Percentiles rank a stretch among this genome's conserved stretches.
phyloP scores from a whole-genome alignment of 2,329 filamentous ascomycete species.

The Ceratocystis lukuohia region DNA sequence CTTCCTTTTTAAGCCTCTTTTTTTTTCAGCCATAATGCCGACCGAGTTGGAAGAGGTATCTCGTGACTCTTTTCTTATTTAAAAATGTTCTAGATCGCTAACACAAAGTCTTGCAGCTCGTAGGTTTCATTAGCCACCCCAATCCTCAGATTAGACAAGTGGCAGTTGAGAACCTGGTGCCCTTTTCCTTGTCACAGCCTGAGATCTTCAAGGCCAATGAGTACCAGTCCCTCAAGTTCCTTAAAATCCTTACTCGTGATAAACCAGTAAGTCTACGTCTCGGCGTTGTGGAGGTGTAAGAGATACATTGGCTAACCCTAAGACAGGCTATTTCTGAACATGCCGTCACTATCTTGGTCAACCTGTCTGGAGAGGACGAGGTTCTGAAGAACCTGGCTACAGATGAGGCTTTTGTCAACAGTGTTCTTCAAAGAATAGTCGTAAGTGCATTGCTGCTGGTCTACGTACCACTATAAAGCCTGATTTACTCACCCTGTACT shows the following conservation, averaged over 20 bases:
- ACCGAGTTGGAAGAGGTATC: conserved; percentile 63
- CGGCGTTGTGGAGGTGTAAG: no score
- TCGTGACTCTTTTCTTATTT: neutral
- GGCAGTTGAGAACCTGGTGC: conserved; percentile 74
- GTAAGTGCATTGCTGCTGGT: conserved; percentile 34
- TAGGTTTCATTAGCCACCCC: conserved; percentile 84
- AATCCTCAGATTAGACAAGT: conserved; percentile 82
- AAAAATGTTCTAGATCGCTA: conserved; percentile 6
- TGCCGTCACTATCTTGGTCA: conserved; percentile 80
- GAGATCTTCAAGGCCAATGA: conserved; percentile 72
- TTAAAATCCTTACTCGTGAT: conserved; percentile 72
- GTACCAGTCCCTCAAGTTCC: conserved; percentile 65
- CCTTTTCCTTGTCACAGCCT: conserved; percentile 61
- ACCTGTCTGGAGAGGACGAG: conserved; percentile 64
- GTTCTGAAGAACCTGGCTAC: conserved; percentile 58
- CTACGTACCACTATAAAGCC: no score
- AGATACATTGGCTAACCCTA: conserved; percentile 9
- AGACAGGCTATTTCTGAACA: conserved; percentile 75
- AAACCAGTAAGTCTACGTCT: conserved; percentile 48
- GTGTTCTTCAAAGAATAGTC: conserved; percentile 59
- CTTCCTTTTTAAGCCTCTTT: neutral
- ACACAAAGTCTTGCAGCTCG: conserved; percentile 45
- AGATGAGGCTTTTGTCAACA: conserved; percentile 70
- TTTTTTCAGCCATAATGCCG: conserved; percentile 41
- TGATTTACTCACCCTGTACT: no score